A percentile compares a stretch with the other conserved stretches of the same genome.
phyloP scores from a whole-genome alignment of 805 yeast species.

The Wickerhamiella domercqiae region DNA sequence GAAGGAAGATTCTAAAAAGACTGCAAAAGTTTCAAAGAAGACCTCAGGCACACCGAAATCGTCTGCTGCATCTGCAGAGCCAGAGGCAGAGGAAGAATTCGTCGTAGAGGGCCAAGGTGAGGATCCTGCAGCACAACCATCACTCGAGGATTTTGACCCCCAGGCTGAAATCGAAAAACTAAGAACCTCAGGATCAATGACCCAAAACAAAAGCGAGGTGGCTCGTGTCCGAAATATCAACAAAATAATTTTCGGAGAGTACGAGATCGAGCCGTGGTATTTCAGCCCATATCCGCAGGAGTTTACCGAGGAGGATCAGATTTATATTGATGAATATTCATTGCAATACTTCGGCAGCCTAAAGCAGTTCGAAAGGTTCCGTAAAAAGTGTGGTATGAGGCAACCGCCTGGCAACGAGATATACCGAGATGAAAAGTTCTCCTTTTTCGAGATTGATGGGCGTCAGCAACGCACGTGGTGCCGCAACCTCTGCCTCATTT shows the following conservation, averaged over 20 bases:
- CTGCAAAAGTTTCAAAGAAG: constrained; percentile 15
- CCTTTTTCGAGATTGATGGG: constrained; percentile 96
- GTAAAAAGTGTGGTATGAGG: constrained; percentile 70
- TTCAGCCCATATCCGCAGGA: constrained; percentile 95
- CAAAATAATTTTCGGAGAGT: constrained; percentile 70
- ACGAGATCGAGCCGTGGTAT: constrained; percentile 96
- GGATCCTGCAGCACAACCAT: constrained; percentile 36
- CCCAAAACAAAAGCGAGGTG: constrained; percentile 72
- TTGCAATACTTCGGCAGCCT: constrained; percentile 74
- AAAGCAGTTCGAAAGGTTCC: constrained; percentile 84
- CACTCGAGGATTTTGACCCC: constrained; percentile 36
- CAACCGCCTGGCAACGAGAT: constrained; percentile 99
- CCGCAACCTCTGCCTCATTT: constrained; percentile 78
- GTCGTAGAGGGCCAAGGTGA: constrained; percentile 42
- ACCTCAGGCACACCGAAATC: constrained; percentile 15
- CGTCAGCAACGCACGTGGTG: constrained; percentile 95
- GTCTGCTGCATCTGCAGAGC: constrained; percentile 26
- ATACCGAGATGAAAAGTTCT: constrained; percentile 79
- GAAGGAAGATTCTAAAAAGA: constrained; percentile 24
- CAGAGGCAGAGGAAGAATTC: constrained; percentile 70
- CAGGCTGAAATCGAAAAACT: constrained; percentile 88
- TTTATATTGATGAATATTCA: constrained; percentile 85
- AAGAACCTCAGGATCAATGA: constrained; percentile 94
- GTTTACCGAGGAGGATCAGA: constrained; percentile 76
- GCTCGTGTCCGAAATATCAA: constrained; percentile 78